Conservation (phyloP, 371 early-diverging fungal genomes). For the Mortierella polycephala region DNA sequence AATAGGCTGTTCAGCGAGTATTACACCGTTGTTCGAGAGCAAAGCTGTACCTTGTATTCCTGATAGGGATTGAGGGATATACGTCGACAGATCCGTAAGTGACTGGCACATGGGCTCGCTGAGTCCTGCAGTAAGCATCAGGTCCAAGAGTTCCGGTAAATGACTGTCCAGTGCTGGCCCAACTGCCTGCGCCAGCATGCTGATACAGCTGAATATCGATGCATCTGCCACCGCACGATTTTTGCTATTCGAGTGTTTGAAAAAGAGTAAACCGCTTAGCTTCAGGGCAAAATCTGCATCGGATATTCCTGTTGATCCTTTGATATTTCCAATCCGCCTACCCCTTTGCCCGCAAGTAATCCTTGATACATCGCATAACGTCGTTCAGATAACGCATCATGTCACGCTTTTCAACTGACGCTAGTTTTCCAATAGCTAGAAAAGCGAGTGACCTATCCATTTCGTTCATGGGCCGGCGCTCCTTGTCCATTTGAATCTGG, state of each 20-base stretch:
- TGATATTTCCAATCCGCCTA: conserved; percentile 2
- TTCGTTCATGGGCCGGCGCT: conserved; percentile 56
- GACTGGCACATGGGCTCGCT: conserved; percentile 85
- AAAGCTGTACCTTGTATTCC: conserved; percentile 74
- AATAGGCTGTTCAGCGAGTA: background rate
- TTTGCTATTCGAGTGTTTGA: conserved; percentile 50
- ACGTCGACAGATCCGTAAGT: conserved; percentile 79
- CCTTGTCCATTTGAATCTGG: conserved; percentile 81
- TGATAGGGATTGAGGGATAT: conserved; percentile 83
- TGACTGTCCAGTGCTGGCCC: conserved; percentile 87
- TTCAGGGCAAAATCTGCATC: background rate
- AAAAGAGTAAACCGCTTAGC: too few species aligned
- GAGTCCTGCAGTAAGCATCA: conserved; percentile 91
- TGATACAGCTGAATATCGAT: conserved; percentile 86
- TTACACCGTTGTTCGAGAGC: too few species aligned
- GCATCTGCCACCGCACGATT: conserved; percentile 67
- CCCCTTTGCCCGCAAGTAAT: conserved; percentile 65
- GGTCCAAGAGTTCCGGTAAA: conserved; percentile 87
- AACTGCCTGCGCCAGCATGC: conserved; percentile 89
- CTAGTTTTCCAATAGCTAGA: conserved; percentile 86
- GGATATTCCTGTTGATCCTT: too few species aligned
- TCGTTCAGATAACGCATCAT: conserved; percentile 84
- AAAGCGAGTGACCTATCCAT: conserved; percentile 69
- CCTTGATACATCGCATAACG: conserved; percentile 77
- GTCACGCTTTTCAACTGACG: conserved; percentile 82